These are phyloP conservation scores for Puya raimondii DNA, from an alignment of 176 grass and related monocot genomes.

Conservation along the genomic window DNA sequence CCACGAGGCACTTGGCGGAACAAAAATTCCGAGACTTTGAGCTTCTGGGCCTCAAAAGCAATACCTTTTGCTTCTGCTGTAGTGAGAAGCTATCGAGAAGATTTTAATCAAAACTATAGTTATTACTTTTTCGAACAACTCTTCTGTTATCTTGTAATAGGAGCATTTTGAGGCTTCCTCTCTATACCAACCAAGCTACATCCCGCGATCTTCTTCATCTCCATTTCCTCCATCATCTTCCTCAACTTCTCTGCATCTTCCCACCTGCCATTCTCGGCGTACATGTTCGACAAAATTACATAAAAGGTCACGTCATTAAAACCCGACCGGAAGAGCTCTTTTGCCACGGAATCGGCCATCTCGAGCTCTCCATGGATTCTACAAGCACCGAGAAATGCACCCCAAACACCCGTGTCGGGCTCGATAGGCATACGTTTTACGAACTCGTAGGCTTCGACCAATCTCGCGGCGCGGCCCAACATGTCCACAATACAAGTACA, in stretches of 20 bases:
- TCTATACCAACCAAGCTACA: conserved; percentile 21
- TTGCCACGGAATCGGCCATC: conserved; percentile 38
- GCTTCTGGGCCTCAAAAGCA: too few species aligned
- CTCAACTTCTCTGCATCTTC: conserved; percentile 45
- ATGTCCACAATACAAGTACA: conserved; percentile 68
- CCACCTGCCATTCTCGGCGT: conserved; percentile 39
- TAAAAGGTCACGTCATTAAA: conserved; percentile 33
- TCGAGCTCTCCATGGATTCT: conserved; percentile 47
- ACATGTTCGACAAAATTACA: conserved; percentile 47
- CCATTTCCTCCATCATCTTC: conserved; percentile 34
- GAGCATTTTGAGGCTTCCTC: conserved; percentile 11
- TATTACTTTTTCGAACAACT: too few species aligned
- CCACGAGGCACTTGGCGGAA: too few species aligned
- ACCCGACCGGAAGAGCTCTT: conserved; percentile 31
- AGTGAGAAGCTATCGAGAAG: too few species aligned
- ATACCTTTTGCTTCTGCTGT: too few species aligned
- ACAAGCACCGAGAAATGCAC: conserved; percentile 49
- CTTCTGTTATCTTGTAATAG: conserved; percentile 10
- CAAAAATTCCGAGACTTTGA: too few species aligned
- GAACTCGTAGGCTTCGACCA: conserved; percentile 57
- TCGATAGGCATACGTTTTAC: conserved; percentile 46
- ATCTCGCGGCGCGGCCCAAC: conserved; percentile 53
- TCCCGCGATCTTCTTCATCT: conserved; percentile 45
- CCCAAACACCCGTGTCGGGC: conserved; percentile 60
- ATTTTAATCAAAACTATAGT: too few species aligned